Percentiles rank a stretch among this genome's conserved stretches.
These are phyloP conservation scores for Phytopythium vexans DNA, from an alignment of 352 stramenopile species.

Conservation along the genomic window DNA sequence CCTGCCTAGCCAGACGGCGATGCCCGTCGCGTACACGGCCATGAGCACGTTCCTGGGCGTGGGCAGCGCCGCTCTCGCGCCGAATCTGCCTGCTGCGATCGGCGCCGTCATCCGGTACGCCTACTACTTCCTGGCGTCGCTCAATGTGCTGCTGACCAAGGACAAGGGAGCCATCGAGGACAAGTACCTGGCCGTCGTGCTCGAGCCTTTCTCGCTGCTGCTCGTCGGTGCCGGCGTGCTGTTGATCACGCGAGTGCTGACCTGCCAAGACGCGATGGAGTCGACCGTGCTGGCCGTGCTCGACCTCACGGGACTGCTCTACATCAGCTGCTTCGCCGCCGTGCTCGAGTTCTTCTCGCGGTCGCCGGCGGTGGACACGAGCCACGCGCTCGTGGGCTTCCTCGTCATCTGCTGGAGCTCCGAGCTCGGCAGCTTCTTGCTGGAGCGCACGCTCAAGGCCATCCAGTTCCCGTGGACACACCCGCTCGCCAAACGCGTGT, in stretches of 20 bases:
- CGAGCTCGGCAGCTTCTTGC: slow-evolving; percentile 51
- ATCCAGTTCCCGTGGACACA: slow-evolving; percentile 58
- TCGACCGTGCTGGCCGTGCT: slow-evolving; percentile 52
- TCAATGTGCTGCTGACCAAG: slow-evolving; percentile 42
- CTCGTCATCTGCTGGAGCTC: slow-evolving; percentile 54
- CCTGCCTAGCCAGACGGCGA: slow-evolving; percentile 16
- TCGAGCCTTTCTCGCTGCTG: slow-evolving; percentile 58
- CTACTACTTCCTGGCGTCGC: slow-evolving; percentile 49
- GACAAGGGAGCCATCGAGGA: slow-evolving; percentile 8
- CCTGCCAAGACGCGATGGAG: slow-evolving; percentile 63
- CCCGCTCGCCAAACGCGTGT: slow-evolving; percentile 39
- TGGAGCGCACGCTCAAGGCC: slow-evolving; percentile 39
- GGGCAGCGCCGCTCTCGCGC: slow-evolving; percentile 31
- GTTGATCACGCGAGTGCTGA: slow-evolving; percentile 41
- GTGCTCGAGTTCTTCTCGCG: slow-evolving; percentile 52
- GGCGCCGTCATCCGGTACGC: slow-evolving; percentile 40
- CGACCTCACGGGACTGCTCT: slow-evolving; percentile 48
- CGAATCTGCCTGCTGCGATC: slow-evolving; percentile 41
- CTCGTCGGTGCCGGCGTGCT: slow-evolving; percentile 36
- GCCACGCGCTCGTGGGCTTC: slow-evolving; percentile 37
- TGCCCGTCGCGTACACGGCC: slow-evolving; percentile 41
- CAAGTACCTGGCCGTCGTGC: slow-evolving; percentile 34
- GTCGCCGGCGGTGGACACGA: slow-evolving; percentile 17
- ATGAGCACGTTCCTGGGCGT: slow-evolving; percentile 35
- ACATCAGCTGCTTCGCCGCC: slow-evolving; percentile 35